Conservation (phyloP, 495 filamentous ascomycete species). For the Parmelia sp. region DNA sequence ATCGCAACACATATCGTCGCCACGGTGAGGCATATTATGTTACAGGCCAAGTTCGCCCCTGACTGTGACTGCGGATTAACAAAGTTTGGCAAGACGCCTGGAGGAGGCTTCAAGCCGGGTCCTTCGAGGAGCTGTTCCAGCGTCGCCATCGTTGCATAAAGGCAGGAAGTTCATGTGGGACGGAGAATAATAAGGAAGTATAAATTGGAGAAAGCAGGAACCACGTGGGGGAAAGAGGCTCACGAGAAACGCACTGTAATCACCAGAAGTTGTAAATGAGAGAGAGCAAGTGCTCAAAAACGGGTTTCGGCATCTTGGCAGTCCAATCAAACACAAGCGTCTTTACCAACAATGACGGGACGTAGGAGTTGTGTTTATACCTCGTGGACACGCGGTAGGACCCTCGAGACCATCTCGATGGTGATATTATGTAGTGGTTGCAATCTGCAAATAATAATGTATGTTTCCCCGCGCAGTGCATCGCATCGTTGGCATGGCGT, state of each 20-base stretch:
- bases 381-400: neutral
- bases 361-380: neutral
- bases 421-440: neutral
- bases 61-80: neutral
- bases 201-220: neutral
- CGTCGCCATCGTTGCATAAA: neutral
- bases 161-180: neutral
- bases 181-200: neutral
- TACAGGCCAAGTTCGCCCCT: conserved; percentile 9
- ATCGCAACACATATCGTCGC: conserved; percentile 1
- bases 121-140: conserved; percentile 5
- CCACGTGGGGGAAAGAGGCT: neutral
- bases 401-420: neutral
- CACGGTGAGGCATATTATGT: conserved; percentile 4
- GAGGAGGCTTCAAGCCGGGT: conserved; percentile 2
- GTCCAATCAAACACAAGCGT: conserved; percentile 1
- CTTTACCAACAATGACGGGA: neutral
- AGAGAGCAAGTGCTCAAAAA: neutral
- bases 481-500: neutral
- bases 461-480: neutral
- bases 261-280: neutral
- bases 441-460: no score
- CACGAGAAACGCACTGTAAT: neutral
- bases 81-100: neutral
- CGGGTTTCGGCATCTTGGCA: neutral